phyloP scores from a whole-genome alignment of 306 rosid species.

The Quercus alba region DNA sequence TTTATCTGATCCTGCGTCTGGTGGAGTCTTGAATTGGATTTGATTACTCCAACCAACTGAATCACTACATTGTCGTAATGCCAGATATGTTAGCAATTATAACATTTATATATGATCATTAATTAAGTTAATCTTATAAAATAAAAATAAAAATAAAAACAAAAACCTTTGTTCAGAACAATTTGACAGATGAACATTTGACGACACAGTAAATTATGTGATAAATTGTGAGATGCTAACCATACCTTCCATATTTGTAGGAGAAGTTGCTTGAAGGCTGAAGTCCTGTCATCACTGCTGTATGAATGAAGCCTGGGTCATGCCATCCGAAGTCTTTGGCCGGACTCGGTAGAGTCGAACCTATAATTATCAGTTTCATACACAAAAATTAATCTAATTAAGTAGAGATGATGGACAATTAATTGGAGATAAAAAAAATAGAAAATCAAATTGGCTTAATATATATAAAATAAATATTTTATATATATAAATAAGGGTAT shows the following conservation, averaged over 20 bases:
- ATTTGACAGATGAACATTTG: neutral
- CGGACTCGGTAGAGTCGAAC: constrained; percentile 47
- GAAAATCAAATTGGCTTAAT: no score
- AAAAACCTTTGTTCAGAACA: neutral
- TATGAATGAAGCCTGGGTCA: constrained; percentile 89
- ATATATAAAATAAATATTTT: no score
- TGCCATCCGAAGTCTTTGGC: constrained; percentile 97
- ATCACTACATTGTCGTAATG: constrained; percentile 36
- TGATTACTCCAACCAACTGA: constrained; percentile 70
- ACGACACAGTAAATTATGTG: no score
- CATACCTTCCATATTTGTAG: constrained; percentile 84
- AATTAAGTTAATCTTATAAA: neutral
- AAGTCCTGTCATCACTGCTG: constrained; percentile 76
- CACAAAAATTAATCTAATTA: no score
- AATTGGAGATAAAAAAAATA: no score
- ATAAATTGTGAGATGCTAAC: neutral
- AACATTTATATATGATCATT: neutral
- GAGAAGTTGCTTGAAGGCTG: constrained; percentile 57
- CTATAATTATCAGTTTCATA: constrained; percentile 27
- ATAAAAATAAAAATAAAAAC: neutral
- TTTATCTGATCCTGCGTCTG: constrained; percentile 68
- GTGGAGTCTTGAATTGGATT: constrained; percentile 61
- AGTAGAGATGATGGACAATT: no score
- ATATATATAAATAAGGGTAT: no score
- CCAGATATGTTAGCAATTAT: neutral